Evolutionary conservation across 768 basidiomycete species (phyloP).

Genomic region (Lactarius evosmus): DNA sequence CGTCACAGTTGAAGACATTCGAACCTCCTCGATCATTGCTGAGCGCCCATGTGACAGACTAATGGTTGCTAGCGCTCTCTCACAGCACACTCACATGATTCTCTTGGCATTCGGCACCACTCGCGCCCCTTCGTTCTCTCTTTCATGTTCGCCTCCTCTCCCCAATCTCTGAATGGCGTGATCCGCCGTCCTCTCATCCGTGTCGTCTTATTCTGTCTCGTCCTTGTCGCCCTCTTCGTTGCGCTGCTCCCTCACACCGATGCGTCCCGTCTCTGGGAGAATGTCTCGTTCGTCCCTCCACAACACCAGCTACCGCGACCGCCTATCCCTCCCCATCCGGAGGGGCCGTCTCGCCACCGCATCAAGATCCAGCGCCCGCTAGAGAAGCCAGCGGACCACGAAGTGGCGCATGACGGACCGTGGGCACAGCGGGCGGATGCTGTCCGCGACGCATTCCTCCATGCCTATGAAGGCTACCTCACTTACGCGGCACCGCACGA

Average conservation of each 20-base stretch:
- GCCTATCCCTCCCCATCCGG: neutral
- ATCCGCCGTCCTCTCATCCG: conserved; percentile 8
- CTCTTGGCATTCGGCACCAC: too few species aligned
- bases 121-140: too few species aligned
- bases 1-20: too few species aligned
- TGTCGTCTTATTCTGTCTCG: neutral
- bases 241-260: neutral
- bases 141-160: too few species aligned
- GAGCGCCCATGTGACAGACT: too few species aligned
- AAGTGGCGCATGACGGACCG: too few species aligned
- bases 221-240: conserved; percentile 1
- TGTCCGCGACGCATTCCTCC: conserved; percentile 59
- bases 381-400: too few species aligned
- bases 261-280: neutral
- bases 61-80: too few species aligned
- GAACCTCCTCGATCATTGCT: too few species aligned
- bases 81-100: too few species aligned
- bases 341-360: conserved; percentile 5
- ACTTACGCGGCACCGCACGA: conserved; percentile 57
- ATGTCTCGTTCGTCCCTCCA: too few species aligned
- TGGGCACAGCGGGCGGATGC: conserved; percentile 54
- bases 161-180: too few species aligned
- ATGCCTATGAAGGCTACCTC: conserved; percentile 66
- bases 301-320: neutral
- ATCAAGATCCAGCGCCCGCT: conserved; percentile 5